phyloP scores from a whole-genome alignment of 768 basidiomycete genomes.

The Podaxis sp. region DNA sequence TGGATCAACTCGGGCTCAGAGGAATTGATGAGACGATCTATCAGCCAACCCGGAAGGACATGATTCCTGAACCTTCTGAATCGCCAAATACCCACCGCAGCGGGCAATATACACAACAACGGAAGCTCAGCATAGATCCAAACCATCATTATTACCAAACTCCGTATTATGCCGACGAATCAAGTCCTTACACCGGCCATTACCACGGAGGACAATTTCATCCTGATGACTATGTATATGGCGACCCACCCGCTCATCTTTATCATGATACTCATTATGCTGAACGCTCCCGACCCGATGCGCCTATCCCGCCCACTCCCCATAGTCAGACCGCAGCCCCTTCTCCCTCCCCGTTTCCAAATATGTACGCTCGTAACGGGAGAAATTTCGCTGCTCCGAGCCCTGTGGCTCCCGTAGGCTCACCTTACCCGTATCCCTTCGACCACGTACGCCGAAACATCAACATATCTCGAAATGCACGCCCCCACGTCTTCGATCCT shows the following conservation, averaged over 20 bases:
- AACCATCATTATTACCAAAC: background rate
- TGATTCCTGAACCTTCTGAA: background rate
- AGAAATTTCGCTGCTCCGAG: slow-evolving; percentile 44
- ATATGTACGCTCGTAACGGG: slow-evolving; percentile 36
- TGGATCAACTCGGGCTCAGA: slow-evolving; percentile 10
- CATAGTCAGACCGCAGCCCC: slow-evolving; percentile 74
- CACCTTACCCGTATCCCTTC: slow-evolving; percentile 80
- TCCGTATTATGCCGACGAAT: slow-evolving; percentile 11
- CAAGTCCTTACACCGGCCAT: slow-evolving; percentile 6
- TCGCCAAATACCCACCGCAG: background rate
- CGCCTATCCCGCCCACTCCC: slow-evolving; percentile 78
- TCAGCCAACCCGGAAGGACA: background rate
- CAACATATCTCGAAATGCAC: slow-evolving; percentile 30
- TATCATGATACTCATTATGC: slow-evolving; percentile 19
- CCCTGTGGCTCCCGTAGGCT: slow-evolving; percentile 59
- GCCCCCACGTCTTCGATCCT: slow-evolving; percentile 27
- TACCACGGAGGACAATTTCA: slow-evolving; percentile 17
- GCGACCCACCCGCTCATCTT: slow-evolving; percentile 29
- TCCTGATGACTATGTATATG: slow-evolving; percentile 48
- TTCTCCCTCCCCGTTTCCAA: slow-evolving; percentile 60
- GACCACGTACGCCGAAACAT: slow-evolving; percentile 62
- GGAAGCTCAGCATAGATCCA: slow-evolving; percentile 8
- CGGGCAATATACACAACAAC: background rate
- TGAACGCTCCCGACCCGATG: slow-evolving; percentile 54
- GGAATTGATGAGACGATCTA: slow-evolving; percentile 9